Conservation (phyloP, 2,329 filamentous ascomycete genomes). For the Sporothrix inflata region DNA sequence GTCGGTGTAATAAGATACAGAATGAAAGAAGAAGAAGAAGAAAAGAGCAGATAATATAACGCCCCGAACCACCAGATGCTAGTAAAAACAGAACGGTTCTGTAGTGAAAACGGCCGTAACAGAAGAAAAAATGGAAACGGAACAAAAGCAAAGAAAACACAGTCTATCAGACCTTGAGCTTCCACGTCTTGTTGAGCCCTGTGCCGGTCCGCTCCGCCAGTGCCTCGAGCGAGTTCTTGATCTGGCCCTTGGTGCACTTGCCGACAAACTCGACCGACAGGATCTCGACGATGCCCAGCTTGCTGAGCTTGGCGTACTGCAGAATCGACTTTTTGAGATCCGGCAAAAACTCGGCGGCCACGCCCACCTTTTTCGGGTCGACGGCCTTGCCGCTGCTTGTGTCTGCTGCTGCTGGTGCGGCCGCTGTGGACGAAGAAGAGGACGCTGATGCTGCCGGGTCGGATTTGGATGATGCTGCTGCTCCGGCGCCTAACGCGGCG, state of each 20-base stretch:
- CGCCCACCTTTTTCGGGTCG: constrained; percentile 42
- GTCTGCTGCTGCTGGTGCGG: constrained; percentile 17
- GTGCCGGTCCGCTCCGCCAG: constrained; percentile 64
- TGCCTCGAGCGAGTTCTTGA: constrained; percentile 70
- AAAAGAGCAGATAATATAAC: not conserved
- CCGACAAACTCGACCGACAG: constrained; percentile 72
- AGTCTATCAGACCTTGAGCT: constrained; percentile 43
- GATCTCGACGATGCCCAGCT: constrained; percentile 73
- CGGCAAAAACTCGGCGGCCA: constrained; percentile 63
- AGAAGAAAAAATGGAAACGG: not conserved
- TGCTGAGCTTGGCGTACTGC: constrained; percentile 62
- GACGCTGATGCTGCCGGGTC: not conserved
- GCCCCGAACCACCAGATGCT: not conserved
- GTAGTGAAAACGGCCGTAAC: not conserved
- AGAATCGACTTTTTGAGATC: constrained; percentile 72
- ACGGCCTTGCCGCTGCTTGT: not conserved
- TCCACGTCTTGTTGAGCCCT: constrained; percentile 64
- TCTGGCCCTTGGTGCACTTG: constrained; percentile 68
- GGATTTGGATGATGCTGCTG: not conserved
- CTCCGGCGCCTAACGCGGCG: constrained; percentile 26
- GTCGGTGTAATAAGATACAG: not conserved
- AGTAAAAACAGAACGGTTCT: not conserved
- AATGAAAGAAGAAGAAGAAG: not conserved
- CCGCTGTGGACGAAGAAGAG: not conserved
- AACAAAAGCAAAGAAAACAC: no score